Conservation (phyloP, 1,139 yeast genomes). For the Yamadazyma epiphylla region DNA sequence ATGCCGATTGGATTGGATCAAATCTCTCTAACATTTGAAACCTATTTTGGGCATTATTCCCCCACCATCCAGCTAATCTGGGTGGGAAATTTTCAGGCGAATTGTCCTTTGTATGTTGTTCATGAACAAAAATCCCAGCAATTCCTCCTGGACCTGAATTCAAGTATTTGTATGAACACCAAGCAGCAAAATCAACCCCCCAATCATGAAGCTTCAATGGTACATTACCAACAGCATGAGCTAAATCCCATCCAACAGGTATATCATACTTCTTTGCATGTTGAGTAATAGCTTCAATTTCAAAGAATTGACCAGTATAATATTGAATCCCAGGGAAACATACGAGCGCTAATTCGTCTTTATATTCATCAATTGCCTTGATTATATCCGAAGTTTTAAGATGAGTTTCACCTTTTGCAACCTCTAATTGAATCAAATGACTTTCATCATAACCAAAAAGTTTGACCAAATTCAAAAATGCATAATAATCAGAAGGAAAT, state of each 20-base stretch:
- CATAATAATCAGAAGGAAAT: conserved; percentile 90
- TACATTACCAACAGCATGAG: conserved; percentile 92
- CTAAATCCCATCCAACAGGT: conserved; percentile 90
- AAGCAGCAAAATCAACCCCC: conserved; percentile 89
- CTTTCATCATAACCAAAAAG: conserved; percentile 58
- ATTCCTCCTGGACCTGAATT: conserved; percentile 93
- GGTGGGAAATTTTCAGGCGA: conserved; percentile 42
- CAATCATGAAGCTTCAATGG: conserved; percentile 75
- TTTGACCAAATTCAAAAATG: conserved; percentile 69
- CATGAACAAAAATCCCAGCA: conserved; percentile 78
- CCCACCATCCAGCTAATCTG: conserved; percentile 97
- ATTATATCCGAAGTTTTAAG: conserved; percentile 64
- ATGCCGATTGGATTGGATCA: conserved; percentile 77
- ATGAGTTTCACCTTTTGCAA: conserved; percentile 52
- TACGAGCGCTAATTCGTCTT: conserved; percentile 67
- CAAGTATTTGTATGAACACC: conserved; percentile 90
- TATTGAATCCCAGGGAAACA: conserved; percentile 88
- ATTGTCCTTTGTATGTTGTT: conserved; percentile 36
- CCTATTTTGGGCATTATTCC: conserved; percentile 65
- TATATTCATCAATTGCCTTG: conserved; percentile 48
- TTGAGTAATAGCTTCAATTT: conserved; percentile 63
- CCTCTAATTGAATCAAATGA: conserved; percentile 61
- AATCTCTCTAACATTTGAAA: conserved; percentile 79
- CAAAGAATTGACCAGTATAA: conserved; percentile 86
- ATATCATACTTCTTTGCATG: conserved; percentile 48